These are phyloP conservation scores for Jackrogersella multiformis DNA, from an alignment of 495 filamentous ascomycete species.

Conservation along the genomic window DNA sequence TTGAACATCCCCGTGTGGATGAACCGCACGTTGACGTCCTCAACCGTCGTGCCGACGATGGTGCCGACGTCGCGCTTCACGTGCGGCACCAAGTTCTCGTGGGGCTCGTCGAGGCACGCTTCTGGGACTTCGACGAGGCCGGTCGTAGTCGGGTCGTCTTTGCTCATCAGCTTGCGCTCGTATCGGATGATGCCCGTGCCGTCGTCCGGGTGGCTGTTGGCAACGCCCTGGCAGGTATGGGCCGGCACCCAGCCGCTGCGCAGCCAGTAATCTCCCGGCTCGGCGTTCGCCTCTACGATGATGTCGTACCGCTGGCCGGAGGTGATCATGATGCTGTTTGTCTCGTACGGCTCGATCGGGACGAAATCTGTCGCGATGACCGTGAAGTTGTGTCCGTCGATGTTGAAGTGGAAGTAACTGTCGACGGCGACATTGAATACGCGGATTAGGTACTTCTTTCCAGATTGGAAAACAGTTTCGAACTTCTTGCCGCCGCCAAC, in stretches of 20 bases:
- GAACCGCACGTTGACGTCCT: conserved; percentile 4
- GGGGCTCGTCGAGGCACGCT: background rate
- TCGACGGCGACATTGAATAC: background rate
- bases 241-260: background rate
- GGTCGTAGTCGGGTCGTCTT: background rate
- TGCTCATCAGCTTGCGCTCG: conserved; percentile 1
- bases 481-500: background rate
- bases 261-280: background rate
- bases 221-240: background rate
- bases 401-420: background rate
- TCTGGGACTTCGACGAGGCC: background rate
- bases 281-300: background rate
- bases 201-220: conserved; percentile 2
- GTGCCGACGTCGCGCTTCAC: background rate
- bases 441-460: conserved; percentile 1
- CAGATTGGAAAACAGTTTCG: background rate
- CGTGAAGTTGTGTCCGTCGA: conserved; percentile 4
- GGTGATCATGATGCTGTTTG: background rate
- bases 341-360: conserved; percentile 3
- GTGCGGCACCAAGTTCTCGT: background rate
- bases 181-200: conserved; percentile 1
- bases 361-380: conserved; percentile 2
- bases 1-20: background rate
- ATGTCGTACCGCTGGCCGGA: conserved; percentile 1
- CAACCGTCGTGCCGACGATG: background rate